These are phyloP conservation scores for Tolypocladium album DNA, from an alignment of 2,329 filamentous ascomycete species.

Conservation along the genomic window DNA sequence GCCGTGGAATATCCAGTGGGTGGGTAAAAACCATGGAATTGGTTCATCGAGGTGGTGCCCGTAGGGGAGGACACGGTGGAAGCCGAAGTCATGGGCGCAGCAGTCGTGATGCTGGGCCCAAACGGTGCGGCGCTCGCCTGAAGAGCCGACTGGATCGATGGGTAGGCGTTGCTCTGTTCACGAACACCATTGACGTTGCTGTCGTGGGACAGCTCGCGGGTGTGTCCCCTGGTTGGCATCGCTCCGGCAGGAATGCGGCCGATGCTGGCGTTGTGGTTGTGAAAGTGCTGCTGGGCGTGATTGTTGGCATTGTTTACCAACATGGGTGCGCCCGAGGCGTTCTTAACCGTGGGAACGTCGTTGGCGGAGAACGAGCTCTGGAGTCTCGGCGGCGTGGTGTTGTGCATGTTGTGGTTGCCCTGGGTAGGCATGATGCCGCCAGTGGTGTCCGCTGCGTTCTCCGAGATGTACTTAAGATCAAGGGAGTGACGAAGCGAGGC, in stretches of 20 bases:
- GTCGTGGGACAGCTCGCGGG: constrained; percentile 56
- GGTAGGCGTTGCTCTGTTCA: constrained; percentile 38
- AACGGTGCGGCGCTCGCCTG: constrained; percentile 75
- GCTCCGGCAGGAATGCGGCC: constrained; percentile 65
- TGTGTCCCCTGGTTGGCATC: constrained; percentile 53
- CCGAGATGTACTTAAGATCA: constrained; percentile 40
- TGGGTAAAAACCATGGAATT: constrained; percentile 22
- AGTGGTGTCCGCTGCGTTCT: constrained; percentile 27
- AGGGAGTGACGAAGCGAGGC: constrained; percentile 47
- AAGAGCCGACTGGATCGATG: constrained; percentile 58
- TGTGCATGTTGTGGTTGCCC: constrained; percentile 36
- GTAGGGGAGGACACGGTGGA: constrained; percentile 13
- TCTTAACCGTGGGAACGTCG: constrained; percentile 80
- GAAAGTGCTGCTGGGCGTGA: constrained; percentile 53
- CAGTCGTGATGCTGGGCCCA: constrained; percentile 42
- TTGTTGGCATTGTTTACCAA: constrained; percentile 39
- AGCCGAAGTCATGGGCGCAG: constrained; percentile 14
- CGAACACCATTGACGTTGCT: constrained; percentile 26
- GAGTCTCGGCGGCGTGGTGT: constrained; percentile 56
- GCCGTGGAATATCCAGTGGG: constrained; percentile 17
- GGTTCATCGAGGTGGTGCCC: constrained; percentile 12
- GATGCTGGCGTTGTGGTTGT: constrained; percentile 73
- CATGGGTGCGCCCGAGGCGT: constrained; percentile 36
- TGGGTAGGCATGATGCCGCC: constrained; percentile 33
- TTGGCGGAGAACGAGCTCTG: constrained; percentile 85